Percentiles rank a stretch among this genome's conserved stretches.
Evolutionary conservation across 2,329 filamentous ascomycete genomes (phyloP).

Genomic region (Elsinoe batatas): DNA sequence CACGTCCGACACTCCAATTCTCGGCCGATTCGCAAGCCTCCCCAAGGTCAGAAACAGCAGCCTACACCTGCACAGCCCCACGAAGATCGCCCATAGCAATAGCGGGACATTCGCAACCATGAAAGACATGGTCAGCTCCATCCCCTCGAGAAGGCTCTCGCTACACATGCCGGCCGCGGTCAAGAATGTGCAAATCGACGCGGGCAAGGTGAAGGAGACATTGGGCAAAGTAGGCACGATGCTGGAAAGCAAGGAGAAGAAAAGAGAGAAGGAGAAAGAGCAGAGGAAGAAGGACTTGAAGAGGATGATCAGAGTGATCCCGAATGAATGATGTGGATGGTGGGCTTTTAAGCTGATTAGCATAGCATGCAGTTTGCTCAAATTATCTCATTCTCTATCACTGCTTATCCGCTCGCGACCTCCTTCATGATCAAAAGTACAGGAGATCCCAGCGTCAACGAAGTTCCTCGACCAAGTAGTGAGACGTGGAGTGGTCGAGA

Average conservation of each 20-base stretch:
- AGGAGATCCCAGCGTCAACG: too few relatives aligned
- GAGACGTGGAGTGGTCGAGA: too few relatives aligned
- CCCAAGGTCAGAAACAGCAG: not conserved
- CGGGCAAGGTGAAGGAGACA: conserved; percentile 1
- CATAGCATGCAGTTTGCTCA: too few relatives aligned
- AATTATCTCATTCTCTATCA: too few relatives aligned
- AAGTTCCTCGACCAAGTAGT: too few relatives aligned
- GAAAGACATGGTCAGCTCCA: conserved; percentile 5
- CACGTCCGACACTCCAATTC: conserved; percentile 2
- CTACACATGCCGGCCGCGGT: not conserved
- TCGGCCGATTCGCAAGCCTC: conserved; percentile 2
- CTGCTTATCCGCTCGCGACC: too few relatives aligned
- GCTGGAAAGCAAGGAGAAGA: conserved; percentile 9
- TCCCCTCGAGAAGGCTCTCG: not conserved
- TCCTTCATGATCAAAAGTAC: too few relatives aligned
- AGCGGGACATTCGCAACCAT: conserved; percentile 5
- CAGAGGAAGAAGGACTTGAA: conserved; percentile 25
- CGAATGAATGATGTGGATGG: conserved; percentile 2
- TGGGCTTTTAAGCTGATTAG: not conserved
- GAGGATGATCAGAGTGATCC: conserved; percentile 24
- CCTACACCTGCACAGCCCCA: not conserved
- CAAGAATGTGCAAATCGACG: not conserved
- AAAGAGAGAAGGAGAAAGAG: conserved; percentile 18
- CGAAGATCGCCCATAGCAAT: not conserved
- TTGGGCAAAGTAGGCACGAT: not conserved